A percentile compares a stretch with the other conserved stretches of the same genome.
Evolutionary conservation across 352 stramenopile species (phyloP).

Genomic region (Pilasporangium apinafurcum): DNA sequence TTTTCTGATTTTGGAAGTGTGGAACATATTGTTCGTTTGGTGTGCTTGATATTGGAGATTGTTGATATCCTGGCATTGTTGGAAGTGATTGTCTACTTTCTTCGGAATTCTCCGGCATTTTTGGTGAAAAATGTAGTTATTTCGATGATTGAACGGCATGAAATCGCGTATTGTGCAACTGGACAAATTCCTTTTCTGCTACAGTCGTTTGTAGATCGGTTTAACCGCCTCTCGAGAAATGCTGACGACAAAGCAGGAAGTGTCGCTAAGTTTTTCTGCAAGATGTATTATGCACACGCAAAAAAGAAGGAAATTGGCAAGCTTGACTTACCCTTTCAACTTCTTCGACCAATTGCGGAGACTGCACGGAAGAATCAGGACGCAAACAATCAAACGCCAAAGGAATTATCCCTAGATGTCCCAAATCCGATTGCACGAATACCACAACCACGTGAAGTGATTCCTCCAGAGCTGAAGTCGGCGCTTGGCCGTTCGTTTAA

Average conservation of each 20-base stretch:
- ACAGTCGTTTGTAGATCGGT: slow-evolving; percentile 80
- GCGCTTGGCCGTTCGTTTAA: slow-evolving; percentile 71
- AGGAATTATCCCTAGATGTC: slow-evolving; percentile 65
- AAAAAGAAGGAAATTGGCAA: slow-evolving; percentile 82
- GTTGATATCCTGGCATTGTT: slow-evolving; percentile 73
- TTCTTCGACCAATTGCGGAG: slow-evolving; percentile 70
- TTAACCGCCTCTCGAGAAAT: slow-evolving; percentile 55
- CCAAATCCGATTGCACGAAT: slow-evolving; percentile 77
- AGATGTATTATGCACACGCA: slow-evolving; percentile 77
- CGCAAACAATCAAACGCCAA: slow-evolving; percentile 52
- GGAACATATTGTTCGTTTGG: slow-evolving; percentile 74
- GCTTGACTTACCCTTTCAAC: slow-evolving; percentile 59
- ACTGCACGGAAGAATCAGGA: slow-evolving; percentile 82
- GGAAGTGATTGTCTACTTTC: slow-evolving; percentile 80
- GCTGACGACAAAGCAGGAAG: slow-evolving; percentile 69
- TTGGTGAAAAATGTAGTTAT: slow-evolving; percentile 81
- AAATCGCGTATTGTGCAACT: slow-evolving; percentile 76
- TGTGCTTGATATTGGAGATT: slow-evolving; percentile 79
- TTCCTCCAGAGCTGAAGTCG: slow-evolving; percentile 66
- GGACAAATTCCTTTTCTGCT: slow-evolving; percentile 77
- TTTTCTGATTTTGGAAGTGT: slow-evolving; percentile 81
- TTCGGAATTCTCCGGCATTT: slow-evolving; percentile 64
- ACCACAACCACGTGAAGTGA: slow-evolving; percentile 56
- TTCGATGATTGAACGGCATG: slow-evolving; percentile 76
- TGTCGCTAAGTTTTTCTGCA: slow-evolving; percentile 78